Base-by-base conservation (phyloP, 306 rosid genomes). In the Senna tora region DNA sequence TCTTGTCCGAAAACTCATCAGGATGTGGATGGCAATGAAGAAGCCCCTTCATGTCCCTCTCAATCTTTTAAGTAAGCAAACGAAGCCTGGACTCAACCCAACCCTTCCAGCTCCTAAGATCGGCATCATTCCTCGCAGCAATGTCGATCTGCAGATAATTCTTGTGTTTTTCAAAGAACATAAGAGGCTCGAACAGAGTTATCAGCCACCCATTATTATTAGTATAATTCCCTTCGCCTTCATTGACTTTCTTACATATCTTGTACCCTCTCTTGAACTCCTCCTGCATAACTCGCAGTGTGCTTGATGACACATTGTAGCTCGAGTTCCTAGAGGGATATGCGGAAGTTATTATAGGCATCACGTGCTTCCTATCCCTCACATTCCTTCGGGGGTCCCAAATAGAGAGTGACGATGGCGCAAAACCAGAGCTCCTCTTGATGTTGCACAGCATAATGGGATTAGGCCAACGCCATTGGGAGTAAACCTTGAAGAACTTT, bases 251-350 rank as follows among this genome's bases (percentile, higher is more conserved):
- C 21, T 5, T 2, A 11, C 70, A 65, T 11, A 65, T 65, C 1
- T 43, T 0, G n/a, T 65, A 12, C 21, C 70, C 70, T 20, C 53
- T 42, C 17, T 65, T 54, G 6, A 65, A 42, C 14, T 65, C 54
- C 22, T 42, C 19, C 36, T 2, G 25, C 71, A 47, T 46, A 14
- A 46, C 36, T 25, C 15, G 14, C 9, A 66, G 13, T 9, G 71
- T 66, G 15, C 71, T 66, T 0, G 12, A 47, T 14, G 71, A 66
- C 13, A 66, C 71, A 14, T 46, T 66, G 57, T 66, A 46, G 22
- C 57, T 45, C 2, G 71, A 66, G 56, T 66, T 66, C 55, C 7
- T 66, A 25, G 15, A 65, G 45, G 70, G 70, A 65, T 42, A 65
- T 13, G 36, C 13, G 1, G 70, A 54, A 0, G 70, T 43, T 6